Base-by-base conservation (phyloP, 139 green algal species). In the Yamagishiella unicocca region DNA sequence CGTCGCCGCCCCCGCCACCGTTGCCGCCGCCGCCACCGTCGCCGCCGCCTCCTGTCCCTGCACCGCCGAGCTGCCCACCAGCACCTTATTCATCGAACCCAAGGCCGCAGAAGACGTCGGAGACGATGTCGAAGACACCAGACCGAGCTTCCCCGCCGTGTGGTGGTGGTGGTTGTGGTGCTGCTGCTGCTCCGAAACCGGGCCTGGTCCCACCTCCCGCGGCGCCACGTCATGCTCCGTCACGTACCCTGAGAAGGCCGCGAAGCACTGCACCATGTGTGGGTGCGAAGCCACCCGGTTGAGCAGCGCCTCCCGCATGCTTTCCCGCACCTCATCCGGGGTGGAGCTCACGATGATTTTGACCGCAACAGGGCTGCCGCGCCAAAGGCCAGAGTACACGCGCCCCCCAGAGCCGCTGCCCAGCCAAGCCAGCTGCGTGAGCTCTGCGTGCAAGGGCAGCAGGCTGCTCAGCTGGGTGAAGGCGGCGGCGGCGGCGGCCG, bases 401-500 rank as follows among this genome's bases (percentile, higher is more conserved):
- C 74, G 74, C 12, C 74, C 74, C 10, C 74, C 45, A 14, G 74
- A 50, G 2, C 74, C 74, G 35, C 29, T 46, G 42, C 74, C 74
- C 7, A 82, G 7, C 74, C 74, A 82, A 8, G n/a, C 19, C 4
- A 82, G 74, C 50, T 67, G 31, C 37, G 50, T 68, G 6, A 82
- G 74, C n/a, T 82, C 74, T 21, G 29, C 46, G 31, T 82, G 74
- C 12, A 82, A 33, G 27, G 46, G 74, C 31, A 45, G 45, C 46
- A 82, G 74, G 74, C 74, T 82, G n/a, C 21, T 31, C 3, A 82
- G 74, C 53, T 67, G 74, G 25, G 74, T 81, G 73, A 81, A 68
- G n/a, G 74, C 45, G 7, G 50, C 74, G 2, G 50, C 46, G 31
- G 74, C 74, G 3, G 74, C 74, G 17, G 50, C 46, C 21, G 29